Base-by-base conservation (phyloP, 768 basidiomycete species). In the Neoboletus magnificus region DNA sequence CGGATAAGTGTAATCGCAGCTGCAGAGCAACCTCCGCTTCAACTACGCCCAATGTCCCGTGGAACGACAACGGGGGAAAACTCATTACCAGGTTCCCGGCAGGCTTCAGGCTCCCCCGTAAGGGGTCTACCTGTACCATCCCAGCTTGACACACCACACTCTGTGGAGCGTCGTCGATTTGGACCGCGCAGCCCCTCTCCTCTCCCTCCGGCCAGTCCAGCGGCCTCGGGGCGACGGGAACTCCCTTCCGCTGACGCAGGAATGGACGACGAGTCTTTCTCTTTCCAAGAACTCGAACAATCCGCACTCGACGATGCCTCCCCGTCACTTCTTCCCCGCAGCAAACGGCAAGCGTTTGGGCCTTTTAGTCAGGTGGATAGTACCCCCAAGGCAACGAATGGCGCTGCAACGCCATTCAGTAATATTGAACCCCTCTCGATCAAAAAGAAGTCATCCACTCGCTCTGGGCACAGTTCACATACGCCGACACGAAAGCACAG, bases 181-280 rank as follows among this genome's bases (percentile, higher is more conserved):
- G 90, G 89, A 11, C 89, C 90, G n/a, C 79, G 90, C 58, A 81
- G 80, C 60, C 85, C 85, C 16, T 91, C 89, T 18, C 88, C 89
- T 25, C 68, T 83, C 47, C 87, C 86, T 20, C 76, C 72, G 8
- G 75, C 73, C 54, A 82, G 75, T 63, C 77, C 80, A 52, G 37
- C 66, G 35, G 5, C 52, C 27, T 35, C 39, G 8, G 10, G 25
- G 12, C 61, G 30, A 50, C 58, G 29, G 29, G 76, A 76, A 46
- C 71, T 79, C 22, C 77, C 77, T 29, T 73, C 77, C 12, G 69
- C 73, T 61, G 80, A 81, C 35, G 74, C 77, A n/a, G 81, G 79
- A 43, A 54, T 75, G 36, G 76, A 74, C 23, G 65, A 76, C 35
- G 81, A 82, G 23, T 67, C 66, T 8, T 50, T 63, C 2, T 43